A percentile compares a stretch with the other conserved stretches of the same genome.
Evolutionary conservation across 208 protist genomes (phyloP).

Genomic region (Leishmania braziliensis): DNA sequence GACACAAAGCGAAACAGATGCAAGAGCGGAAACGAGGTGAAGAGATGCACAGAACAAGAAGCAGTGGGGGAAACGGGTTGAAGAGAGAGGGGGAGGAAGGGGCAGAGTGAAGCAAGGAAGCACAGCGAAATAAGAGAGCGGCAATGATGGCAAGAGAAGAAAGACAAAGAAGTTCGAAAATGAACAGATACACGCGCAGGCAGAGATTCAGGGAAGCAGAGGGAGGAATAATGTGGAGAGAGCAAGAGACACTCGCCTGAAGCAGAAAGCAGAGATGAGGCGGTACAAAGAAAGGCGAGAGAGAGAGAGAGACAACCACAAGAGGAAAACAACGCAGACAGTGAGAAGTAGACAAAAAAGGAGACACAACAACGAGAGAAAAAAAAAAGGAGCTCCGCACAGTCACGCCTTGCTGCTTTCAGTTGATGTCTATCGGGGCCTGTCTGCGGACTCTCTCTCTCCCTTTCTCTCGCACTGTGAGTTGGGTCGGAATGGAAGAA

Average conservation of each 20-base stretch:
- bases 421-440: not conserved
- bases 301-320: not conserved
- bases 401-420: not conserved
- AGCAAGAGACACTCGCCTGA: not conserved
- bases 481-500: not conserved
- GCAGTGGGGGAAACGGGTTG: not conserved
- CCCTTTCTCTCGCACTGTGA: not conserved
- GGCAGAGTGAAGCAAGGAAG: not conserved
- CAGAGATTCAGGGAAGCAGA: not conserved
- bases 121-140: not conserved
- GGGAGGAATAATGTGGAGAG: not conserved
- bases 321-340: not conserved
- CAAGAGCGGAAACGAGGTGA: not conserved
- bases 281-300: not conserved
- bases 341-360: not conserved
- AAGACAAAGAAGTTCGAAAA: conserved; percentile 8
- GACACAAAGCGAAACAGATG: not conserved
- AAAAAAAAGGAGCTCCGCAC: conserved; percentile 11
- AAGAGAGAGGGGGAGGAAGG: not conserved
- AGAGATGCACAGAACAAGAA: not conserved
- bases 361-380: not conserved
- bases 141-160: not conserved
- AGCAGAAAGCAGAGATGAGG: not conserved
- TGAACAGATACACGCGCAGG: not conserved
- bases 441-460: not conserved